phyloP scores from a whole-genome alignment of 192 early-diverging fungal genomes.

The Coemansia sp. region DNA sequence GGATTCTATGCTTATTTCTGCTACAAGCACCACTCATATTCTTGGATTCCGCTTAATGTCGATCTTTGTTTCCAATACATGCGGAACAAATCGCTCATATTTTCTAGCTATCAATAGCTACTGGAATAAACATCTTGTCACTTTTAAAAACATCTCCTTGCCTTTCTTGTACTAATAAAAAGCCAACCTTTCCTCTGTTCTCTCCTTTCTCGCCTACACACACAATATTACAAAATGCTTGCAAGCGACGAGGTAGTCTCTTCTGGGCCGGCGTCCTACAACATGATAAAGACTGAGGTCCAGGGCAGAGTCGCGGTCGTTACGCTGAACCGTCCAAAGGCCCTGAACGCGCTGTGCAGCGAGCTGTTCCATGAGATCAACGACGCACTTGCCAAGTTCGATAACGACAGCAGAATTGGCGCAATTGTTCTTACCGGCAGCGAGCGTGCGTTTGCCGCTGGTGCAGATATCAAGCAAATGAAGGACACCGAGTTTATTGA shows the following conservation, averaged over 20 bases:
- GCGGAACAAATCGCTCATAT: too few species aligned
- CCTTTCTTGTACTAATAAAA: too few species aligned
- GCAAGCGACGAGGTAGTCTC: constrained; percentile 25
- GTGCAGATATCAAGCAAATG: constrained; percentile 99
- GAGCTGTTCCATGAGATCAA: constrained; percentile 93
- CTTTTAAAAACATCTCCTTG: too few species aligned
- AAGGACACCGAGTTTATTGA: constrained; percentile 80
- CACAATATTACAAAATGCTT: background rate
- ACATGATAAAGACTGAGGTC: constrained; percentile 66
- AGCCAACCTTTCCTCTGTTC: too few species aligned
- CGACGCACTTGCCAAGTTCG: constrained; percentile 76
- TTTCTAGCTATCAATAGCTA: too few species aligned
- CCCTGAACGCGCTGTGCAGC: constrained; percentile 93
- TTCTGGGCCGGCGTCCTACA: constrained; percentile 30
- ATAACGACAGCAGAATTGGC: constrained; percentile 75
- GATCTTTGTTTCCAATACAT: too few species aligned
- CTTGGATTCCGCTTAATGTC: too few species aligned
- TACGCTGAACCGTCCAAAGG: constrained; percentile 93
- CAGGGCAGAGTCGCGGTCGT: constrained; percentile 85
- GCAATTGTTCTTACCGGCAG: constrained; percentile 95
- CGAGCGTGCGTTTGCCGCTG: constrained; percentile 96
- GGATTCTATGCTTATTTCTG: too few species aligned
- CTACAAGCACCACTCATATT: too few species aligned
- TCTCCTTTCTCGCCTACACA: background rate
- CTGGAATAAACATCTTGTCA: too few species aligned